Conservation (phyloP, 2,329 filamentous ascomycete genomes). For the Apiospora arundinis region DNA sequence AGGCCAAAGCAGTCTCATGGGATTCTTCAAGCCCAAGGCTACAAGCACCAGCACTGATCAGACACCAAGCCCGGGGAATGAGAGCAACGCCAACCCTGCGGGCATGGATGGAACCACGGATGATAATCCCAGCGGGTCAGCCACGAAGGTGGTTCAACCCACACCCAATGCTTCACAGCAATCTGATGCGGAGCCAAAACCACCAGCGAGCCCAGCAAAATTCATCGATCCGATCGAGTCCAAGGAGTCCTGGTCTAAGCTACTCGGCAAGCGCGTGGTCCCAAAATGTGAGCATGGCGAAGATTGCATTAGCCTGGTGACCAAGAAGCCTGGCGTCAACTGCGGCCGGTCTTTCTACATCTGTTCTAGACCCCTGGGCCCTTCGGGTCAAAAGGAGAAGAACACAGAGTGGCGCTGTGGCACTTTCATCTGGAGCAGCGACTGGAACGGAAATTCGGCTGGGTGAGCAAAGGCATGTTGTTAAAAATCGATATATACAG, state of each 20-base stretch:
- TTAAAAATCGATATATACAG: not conserved
- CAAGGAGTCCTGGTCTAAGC: slow-evolving; percentile 85
- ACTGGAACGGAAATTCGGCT: slow-evolving; percentile 51
- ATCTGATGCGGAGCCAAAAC: not conserved
- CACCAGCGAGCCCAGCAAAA: slow-evolving; percentile 39
- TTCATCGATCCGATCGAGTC: slow-evolving; percentile 72
- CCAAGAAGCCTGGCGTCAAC: slow-evolving; percentile 90
- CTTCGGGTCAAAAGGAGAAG: slow-evolving; percentile 82
- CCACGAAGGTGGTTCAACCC: not conserved
- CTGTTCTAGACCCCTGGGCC: slow-evolving; percentile 76
- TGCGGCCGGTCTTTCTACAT: slow-evolving; percentile 72
- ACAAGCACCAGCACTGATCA: slow-evolving; percentile 30
- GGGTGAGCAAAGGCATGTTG: slow-evolving; percentile 5
- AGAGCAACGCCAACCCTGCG: not conserved
- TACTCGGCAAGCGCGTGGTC: slow-evolving; percentile 75
- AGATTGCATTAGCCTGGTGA: slow-evolving; percentile 81
- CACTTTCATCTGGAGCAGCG: slow-evolving; percentile 78
- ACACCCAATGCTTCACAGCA: not conserved
- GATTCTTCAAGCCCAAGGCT: slow-evolving; percentile 76
- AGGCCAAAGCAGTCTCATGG: slow-evolving; percentile 68
- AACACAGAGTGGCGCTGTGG: slow-evolving; percentile 86
- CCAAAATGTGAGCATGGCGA: slow-evolving; percentile 90
- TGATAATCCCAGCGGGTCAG: slow-evolving; percentile 17
- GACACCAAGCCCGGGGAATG: not conserved
- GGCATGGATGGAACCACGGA: not conserved